Percentiles rank a stretch among this genome's conserved stretches.
Conservation (phyloP, 192 early-diverging fungal genomes). For the Coemansia sp. region DNA sequence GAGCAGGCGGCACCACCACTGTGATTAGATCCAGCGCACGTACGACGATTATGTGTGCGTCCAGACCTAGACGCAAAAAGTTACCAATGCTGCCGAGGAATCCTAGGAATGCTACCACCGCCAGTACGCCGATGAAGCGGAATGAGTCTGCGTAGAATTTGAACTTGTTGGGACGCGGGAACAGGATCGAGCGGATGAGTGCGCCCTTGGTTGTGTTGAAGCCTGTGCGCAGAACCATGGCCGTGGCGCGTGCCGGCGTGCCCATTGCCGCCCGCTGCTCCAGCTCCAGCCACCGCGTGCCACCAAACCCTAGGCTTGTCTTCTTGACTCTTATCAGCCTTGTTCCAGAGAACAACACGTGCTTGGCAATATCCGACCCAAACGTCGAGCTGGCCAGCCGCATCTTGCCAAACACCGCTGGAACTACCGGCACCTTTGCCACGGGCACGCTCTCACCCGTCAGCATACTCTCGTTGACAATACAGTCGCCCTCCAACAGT, state of each 20-base stretch:
- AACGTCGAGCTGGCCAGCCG: constrained; percentile 50
- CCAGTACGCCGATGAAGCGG: constrained; percentile 90
- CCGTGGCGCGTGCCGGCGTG: constrained; percentile 60
- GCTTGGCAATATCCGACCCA: constrained; percentile 68
- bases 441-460: constrained; percentile 97
- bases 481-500: constrained; percentile 90
- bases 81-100: constrained; percentile 86
- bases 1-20: constrained; percentile 92
- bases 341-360: constrained; percentile 91
- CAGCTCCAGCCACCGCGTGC: constrained; percentile 43
- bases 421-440: constrained; percentile 80
- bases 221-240: constrained; percentile 87
- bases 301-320: constrained; percentile 42
- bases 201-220: constrained; percentile 98
- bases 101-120: constrained; percentile 76
- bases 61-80: constrained; percentile 79
- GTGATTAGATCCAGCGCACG: constrained; percentile 97
- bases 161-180: constrained; percentile 94
- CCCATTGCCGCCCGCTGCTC: constrained; percentile 46
- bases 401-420: constrained; percentile 63
- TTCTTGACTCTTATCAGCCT: constrained; percentile 79
- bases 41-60: constrained; percentile 67
- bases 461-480: constrained; percentile 97
- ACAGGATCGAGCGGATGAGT: constrained; percentile 91
- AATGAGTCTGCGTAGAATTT: constrained; percentile 98